Conservation (phyloP, 2,329 filamentous ascomycete genomes). For the Blastomyces percursus region DNA sequence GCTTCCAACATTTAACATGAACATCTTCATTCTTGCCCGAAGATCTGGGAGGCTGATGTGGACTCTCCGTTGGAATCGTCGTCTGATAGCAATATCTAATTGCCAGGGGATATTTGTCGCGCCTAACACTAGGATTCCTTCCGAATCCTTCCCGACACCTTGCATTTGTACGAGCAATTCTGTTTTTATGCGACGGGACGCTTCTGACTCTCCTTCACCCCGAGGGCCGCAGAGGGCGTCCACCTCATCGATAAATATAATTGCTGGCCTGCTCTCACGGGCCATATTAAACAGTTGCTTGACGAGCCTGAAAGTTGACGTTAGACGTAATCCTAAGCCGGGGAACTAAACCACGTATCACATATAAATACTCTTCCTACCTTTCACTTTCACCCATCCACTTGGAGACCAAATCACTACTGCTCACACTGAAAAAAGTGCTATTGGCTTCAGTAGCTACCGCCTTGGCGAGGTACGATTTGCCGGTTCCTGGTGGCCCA, state of each 20-base stretch:
- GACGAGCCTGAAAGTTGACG: constrained; percentile 54
- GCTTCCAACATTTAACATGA: constrained; percentile 84
- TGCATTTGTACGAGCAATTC: constrained; percentile 99
- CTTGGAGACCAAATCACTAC: constrained; percentile 93
- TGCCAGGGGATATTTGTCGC: constrained; percentile 99
- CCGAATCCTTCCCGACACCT: constrained; percentile 90
- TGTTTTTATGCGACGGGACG: constrained; percentile 94
- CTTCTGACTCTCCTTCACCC: constrained; percentile 92
- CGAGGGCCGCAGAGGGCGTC: constrained; percentile 91
- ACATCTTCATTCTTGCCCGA: constrained; percentile 84
- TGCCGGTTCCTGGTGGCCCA: constrained; percentile 91
- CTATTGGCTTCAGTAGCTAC: constrained; percentile 98
- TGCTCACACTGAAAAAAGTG: constrained; percentile 97
- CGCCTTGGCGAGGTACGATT: constrained; percentile 93
- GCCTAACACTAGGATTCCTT: constrained; percentile 84
- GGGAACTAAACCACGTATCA: neutral
- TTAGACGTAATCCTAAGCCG: neutral
- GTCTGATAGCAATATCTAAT: constrained; percentile 85
- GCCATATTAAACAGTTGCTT: constrained; percentile 98
- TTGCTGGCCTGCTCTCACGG: constrained; percentile 92
- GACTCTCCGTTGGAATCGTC: constrained; percentile 90
- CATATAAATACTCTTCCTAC: constrained; percentile 35
- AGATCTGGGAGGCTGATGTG: constrained; percentile 88
- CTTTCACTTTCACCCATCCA: constrained; percentile 99
- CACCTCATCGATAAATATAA: constrained; percentile 98